Evolutionary conservation across 1,139 yeast species (phyloP).

Genomic region (Blastobotrys raffinosifermentans): DNA sequence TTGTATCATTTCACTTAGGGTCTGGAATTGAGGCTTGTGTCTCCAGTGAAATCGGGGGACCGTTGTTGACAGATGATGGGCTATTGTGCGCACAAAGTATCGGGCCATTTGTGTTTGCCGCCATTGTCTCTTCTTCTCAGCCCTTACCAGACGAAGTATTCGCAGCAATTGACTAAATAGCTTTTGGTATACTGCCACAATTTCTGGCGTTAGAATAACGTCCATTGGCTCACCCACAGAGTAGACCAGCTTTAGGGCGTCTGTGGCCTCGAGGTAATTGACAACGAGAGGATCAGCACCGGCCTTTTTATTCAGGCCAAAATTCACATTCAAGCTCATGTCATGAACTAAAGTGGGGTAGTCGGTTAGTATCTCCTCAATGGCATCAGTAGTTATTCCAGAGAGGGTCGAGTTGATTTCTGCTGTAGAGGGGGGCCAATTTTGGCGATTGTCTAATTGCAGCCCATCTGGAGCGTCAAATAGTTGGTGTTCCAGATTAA

Average conservation of each 20-base stretch:
- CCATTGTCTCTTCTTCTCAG: slow-evolving; percentile 3
- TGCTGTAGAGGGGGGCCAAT: slow-evolving; percentile 19
- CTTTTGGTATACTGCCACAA: slow-evolving; percentile 9
- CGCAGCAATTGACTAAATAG: slow-evolving; percentile 16
- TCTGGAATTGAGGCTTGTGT: neutral
- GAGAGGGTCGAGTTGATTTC: slow-evolving; percentile 16
- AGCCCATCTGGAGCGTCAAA: slow-evolving; percentile 15
- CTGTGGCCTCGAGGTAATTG: slow-evolving; percentile 13
- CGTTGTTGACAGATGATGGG: slow-evolving; percentile 3
- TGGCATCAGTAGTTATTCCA: slow-evolving; percentile 14
- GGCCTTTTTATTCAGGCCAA: slow-evolving; percentile 12
- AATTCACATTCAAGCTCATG: slow-evolving; percentile 14
- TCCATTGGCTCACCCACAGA: slow-evolving; percentile 19
- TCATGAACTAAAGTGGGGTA: neutral
- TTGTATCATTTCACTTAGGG: too few relatives aligned
- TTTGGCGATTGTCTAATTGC: slow-evolving; percentile 3
- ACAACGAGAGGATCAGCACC: slow-evolving; percentile 1
- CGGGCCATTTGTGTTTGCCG: slow-evolving; percentile 9
- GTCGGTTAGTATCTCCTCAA: neutral
- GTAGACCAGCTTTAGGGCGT: slow-evolving; percentile 15
- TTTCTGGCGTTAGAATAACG: slow-evolving; percentile 12
- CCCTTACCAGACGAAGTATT: slow-evolving; percentile 13
- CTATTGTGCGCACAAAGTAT: slow-evolving; percentile 13
- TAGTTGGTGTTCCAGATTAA: slow-evolving; percentile 15
- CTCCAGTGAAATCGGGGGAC: slow-evolving; percentile 6